phyloP scores from a whole-genome alignment of 208 protist species.

The Trypanosoma scelopori region DNA sequence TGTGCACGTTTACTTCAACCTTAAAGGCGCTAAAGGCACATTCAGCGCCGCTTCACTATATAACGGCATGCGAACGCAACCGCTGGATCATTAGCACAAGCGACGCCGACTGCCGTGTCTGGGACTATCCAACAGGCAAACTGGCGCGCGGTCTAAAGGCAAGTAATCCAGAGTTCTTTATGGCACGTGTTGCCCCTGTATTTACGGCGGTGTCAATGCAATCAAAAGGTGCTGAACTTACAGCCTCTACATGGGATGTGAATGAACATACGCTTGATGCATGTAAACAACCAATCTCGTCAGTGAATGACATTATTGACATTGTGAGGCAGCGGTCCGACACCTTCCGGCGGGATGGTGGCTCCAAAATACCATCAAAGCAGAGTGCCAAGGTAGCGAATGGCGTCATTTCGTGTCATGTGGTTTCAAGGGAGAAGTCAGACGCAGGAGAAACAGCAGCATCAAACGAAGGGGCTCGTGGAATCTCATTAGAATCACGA shows the following conservation, averaged over 20 bases:
- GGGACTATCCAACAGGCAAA: slow-evolving; percentile 45
- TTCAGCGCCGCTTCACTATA: slow-evolving; percentile 40
- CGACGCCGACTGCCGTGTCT: slow-evolving; percentile 57
- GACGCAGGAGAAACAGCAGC: neutral
- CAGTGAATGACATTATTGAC: slow-evolving; percentile 24
- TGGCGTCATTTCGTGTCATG: no score
- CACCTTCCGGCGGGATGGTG: slow-evolving; percentile 6
- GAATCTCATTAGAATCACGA: no score
- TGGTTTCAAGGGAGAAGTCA: neutral
- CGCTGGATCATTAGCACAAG: slow-evolving; percentile 56
- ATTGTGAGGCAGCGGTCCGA: slow-evolving; percentile 3
- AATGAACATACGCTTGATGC: slow-evolving; percentile 16
- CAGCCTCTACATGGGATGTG: slow-evolving; percentile 1
- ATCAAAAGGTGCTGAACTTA: slow-evolving; percentile 8
- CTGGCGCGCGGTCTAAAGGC: slow-evolving; percentile 67
- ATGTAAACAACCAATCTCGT: slow-evolving; percentile 25
- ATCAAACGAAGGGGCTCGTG: neutral
- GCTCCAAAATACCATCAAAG: neutral
- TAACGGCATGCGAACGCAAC: slow-evolving; percentile 41
- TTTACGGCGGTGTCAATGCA: neutral
- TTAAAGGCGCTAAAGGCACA: slow-evolving; percentile 53
- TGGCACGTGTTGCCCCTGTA: slow-evolving; percentile 21
- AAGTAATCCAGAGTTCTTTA: slow-evolving; percentile 56
- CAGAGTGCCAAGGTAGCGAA: neutral
- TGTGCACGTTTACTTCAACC: slow-evolving; percentile 68